phyloP scores from a whole-genome alignment of 2,329 filamentous ascomycete genomes.

The Beauveria bassiana region DNA sequence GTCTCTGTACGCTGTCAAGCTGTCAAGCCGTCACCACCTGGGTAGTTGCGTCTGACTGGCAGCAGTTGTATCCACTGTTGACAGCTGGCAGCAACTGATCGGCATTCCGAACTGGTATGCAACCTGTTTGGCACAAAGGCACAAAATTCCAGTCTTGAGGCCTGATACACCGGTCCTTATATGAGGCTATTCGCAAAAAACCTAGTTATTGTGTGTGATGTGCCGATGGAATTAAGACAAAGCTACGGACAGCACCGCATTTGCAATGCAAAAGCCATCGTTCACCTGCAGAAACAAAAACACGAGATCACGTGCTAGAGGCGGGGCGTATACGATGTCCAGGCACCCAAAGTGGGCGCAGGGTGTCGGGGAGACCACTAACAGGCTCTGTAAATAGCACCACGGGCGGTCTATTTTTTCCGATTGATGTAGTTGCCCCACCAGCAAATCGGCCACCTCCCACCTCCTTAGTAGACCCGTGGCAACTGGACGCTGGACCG shows the following conservation, averaged over 20 bases:
- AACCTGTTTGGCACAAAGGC: not conserved
- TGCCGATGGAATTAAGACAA: not conserved
- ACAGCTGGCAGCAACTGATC: not conserved
- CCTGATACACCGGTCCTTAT: too few species aligned
- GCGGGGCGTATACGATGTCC: slow-evolving; percentile 3
- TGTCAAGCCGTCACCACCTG: too few species aligned
- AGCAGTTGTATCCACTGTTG: not conserved
- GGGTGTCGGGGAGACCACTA: not conserved
- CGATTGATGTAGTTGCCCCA: not conserved
- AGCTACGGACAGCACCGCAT: too few species aligned
- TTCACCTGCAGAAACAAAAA: not conserved
- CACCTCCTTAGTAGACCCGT: not conserved
- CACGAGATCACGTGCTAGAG: slow-evolving; percentile 13
- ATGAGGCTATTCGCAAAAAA: too few species aligned
- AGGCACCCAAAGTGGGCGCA: not conserved
- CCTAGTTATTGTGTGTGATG: too few species aligned
- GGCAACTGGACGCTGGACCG: not conserved
- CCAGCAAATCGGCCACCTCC: not conserved
- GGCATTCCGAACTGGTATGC: not conserved
- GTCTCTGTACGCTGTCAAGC: not conserved
- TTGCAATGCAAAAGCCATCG: too few species aligned
- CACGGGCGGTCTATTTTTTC: not conserved
- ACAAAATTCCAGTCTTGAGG: not conserved
- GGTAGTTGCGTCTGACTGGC: too few species aligned
- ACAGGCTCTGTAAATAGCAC: not conserved